Base-by-base conservation (phyloP, 164 flowering plant genomes). In the Chimonanthus praecox region DNA sequence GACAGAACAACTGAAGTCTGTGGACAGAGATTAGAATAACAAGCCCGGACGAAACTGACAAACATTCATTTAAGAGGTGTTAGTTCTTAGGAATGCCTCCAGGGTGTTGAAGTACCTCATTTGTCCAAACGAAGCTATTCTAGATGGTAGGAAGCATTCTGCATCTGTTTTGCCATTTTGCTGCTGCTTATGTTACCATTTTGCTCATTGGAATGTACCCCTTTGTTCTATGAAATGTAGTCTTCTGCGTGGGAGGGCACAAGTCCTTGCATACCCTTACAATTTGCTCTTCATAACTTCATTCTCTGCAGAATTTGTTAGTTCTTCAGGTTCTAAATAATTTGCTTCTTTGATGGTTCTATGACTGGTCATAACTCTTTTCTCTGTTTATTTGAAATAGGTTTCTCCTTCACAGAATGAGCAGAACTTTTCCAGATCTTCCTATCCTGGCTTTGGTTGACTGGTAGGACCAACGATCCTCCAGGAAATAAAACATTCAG, bases 391-490 rank as follows among this genome's bases (percentile, higher is more conserved):
- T 2, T 54, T 18, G 65, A 58, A 68, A 46, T 78, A 95, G 99
- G 89, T 82, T 89, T 80, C 83, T 94, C 67, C 98, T 96, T 70
- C 95, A 96, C 76, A 84, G 88, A 66, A 65, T 96, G 81, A 90
- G 92, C 84, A 74, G 79, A 60, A 78, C 80, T 49, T 92, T 91
- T 72, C 97, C 98, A 2, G 80, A 85, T 3, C 61, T 94, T 73
- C 94, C 92, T 43, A 87, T 96, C 73, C 72, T 92, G 47, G 98
- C 90, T 49, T 77, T 96, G 72, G 96, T 94, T 73, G 98, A 96
- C 82, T 94, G 99, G 99, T 94, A 85, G 21, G 79, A 9, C 21
- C 49, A 61, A 50, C 46, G 48, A 13, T 64, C 16, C 75, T 48
- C 64, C 67, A 4, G 16, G n/a, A 21, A 10, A 58, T 71, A 0